These are phyloP conservation scores for Kwoniella dejecticola DNA, from an alignment of 768 basidiomycete genomes.

Conservation along the genomic window DNA sequence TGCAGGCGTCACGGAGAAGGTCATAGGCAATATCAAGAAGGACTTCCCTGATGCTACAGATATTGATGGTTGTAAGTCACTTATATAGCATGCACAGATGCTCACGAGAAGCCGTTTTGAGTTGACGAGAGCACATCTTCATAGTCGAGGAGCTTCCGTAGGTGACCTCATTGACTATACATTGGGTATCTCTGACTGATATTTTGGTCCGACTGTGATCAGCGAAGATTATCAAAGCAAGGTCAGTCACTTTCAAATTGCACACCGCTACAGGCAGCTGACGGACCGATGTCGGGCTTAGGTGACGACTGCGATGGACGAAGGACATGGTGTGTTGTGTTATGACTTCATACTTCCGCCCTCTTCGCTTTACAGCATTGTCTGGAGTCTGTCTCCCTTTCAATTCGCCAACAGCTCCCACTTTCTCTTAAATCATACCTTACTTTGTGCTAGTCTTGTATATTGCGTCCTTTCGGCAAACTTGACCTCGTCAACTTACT, in stretches of 20 bases:
- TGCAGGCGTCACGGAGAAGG: constrained; percentile 62
- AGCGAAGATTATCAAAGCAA: constrained; percentile 68
- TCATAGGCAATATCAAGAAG: constrained; percentile 72
- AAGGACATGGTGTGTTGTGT: constrained; percentile 63
- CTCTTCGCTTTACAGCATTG: no score
- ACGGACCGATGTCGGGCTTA: constrained; percentile 28
- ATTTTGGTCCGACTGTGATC: not conserved
- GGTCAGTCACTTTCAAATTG: constrained; percentile 7
- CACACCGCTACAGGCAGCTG: not conserved
- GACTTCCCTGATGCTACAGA: constrained; percentile 65
- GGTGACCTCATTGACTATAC: not conserved
- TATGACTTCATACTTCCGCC: no score
- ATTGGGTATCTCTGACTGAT: no score
- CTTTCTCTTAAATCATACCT: no score
- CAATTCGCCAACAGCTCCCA: no score
- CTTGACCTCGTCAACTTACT: no score
- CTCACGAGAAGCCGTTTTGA: no score
- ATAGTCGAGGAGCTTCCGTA: constrained; percentile 48
- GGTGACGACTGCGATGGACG: constrained; percentile 71
- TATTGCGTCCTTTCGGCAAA: no score
- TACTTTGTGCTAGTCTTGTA: no score
- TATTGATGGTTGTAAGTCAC: constrained; percentile 77
- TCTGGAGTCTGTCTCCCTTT: not conserved
- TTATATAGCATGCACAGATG: no score
- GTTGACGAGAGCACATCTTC: constrained; percentile 3